Evolutionary conservation across 129 eudicot genomes (phyloP).

Genomic region (Centrapalus pauciflorus): DNA sequence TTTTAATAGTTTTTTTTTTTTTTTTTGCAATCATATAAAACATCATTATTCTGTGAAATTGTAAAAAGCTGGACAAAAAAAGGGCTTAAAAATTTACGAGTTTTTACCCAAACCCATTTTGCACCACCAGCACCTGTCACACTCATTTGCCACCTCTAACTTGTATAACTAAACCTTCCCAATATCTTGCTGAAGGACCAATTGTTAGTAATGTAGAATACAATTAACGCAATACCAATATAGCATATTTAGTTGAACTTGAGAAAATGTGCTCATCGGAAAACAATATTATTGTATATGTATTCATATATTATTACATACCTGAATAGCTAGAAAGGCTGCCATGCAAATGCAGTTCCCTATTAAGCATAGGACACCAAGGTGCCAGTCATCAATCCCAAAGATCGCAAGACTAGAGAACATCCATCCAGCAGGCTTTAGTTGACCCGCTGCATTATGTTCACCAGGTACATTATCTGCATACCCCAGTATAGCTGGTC

Average conservation of each 20-base stretch:
- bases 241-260: not conserved
- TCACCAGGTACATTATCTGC: conserved; percentile 26
- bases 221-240: not conserved
- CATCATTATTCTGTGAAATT: no score
- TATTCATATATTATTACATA: conserved; percentile 20
- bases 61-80: no score
- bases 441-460: conserved; percentile 61
- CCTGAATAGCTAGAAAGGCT: conserved; percentile 86
- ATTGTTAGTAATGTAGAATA: not conserved
- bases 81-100: no score
- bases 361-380: conserved; percentile 82
- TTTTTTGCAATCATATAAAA: no score
- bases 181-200: conserved; percentile 2
- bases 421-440: conserved; percentile 73
- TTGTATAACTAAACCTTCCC: not conserved
- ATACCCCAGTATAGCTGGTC: conserved; percentile 75
- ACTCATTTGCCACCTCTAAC: no score
- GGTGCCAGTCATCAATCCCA: conserved; percentile 80
- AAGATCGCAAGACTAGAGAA: conserved; percentile 40
- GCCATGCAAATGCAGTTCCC: conserved; percentile 99
- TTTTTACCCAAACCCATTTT: no score
- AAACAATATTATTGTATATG: not conserved
- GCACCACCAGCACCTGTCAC: no score
- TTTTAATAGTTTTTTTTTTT: no score
- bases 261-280: not conserved